Evolutionary conservation across 2,329 filamentous ascomycete genomes (phyloP), one percentile per base, ranked within the genome.

Genomic region (Aspergillus udagawae): DNA sequence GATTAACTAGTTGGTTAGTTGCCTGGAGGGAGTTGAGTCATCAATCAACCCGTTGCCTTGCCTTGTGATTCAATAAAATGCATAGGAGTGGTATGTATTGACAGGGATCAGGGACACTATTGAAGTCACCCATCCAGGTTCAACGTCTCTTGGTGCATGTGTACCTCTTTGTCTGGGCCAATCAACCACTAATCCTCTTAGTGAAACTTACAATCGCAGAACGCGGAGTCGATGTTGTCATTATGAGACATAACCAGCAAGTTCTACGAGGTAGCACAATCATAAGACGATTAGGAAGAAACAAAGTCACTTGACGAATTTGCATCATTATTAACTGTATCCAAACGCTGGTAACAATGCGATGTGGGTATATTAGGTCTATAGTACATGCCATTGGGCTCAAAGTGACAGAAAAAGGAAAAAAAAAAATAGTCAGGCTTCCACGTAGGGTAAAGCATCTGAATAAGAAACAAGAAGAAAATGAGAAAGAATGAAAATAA

Each of bases 311-410:
- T 52, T 25, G 14, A 27, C 10, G 21, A 49, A 20, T 17, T 20
- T 41, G 20, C 45, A 3, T 35, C 17, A 49, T 44, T 44, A 35
- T 47, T 47, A 54, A n/a, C 27, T 35, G 51, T 52, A 55, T 56
- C 57, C 58, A 56, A 59, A 59, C 54, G 55, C 55, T 58, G 38
- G 52, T 54, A 60, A 55, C 54, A 55, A 59, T 60, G 55, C 51
- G 51, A 57, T 65, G 65, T 66, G 70, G 70, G 70, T 73, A 73
- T 73, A 72, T 70, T 71, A 71, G 67, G 66, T 73, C 70, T 73
- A 73, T 71, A 66, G 60, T 71, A 73, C 69, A 73, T 65, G 65
- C 68, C 64, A 67, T 61, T 64, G 65, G 52, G 58, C 49, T 53
- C 61, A 51, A 61, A 55, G 56, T 54, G 55, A 38, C 49, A 42